These are phyloP conservation scores for Parascedosporium putredinis DNA, from an alignment of 2,329 filamentous ascomycete species.

Conservation along the genomic window DNA sequence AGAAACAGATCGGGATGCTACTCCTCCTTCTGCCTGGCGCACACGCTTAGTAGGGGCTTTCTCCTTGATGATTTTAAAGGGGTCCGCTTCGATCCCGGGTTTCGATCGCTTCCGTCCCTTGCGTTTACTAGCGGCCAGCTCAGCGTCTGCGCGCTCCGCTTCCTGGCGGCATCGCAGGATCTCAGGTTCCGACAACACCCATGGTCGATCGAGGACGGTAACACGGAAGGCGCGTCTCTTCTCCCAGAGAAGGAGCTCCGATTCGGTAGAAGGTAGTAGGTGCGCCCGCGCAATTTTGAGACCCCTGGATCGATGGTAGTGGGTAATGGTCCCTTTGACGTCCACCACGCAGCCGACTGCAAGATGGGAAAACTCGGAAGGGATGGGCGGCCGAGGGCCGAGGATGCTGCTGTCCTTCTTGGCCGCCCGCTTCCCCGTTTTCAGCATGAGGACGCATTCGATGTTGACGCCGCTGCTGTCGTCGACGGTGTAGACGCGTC, in stretches of 20 bases:
- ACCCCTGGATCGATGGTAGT: conserved; percentile 38
- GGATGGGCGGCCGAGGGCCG: not conserved
- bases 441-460: conserved; percentile 27
- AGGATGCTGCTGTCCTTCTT: not conserved
- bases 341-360: conserved; percentile 46
- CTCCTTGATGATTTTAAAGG: conserved; percentile 10
- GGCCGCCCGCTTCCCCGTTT: not conserved
- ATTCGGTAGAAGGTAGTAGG: conserved; percentile 38
- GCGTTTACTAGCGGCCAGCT: conserved; percentile 12
- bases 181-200: conserved; percentile 40
- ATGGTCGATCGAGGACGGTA: conserved; percentile 40
- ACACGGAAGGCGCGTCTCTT: conserved; percentile 38
- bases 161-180: conserved; percentile 39
- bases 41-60: not conserved
- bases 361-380: conserved; percentile 20
- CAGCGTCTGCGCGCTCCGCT: conserved; percentile 23
- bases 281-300: conserved; percentile 41
- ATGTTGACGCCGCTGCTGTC: conserved; percentile 54
- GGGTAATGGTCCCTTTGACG: conserved; percentile 40
- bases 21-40: not conserved
- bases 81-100: conserved; percentile 12
- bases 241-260: conserved; percentile 50
- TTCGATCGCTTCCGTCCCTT: conserved; percentile 11
- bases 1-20: no score
- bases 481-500: conserved; percentile 48